Base-by-base conservation (phyloP, 148 eudicot genomes). In the Diospyros lotus region DNA sequence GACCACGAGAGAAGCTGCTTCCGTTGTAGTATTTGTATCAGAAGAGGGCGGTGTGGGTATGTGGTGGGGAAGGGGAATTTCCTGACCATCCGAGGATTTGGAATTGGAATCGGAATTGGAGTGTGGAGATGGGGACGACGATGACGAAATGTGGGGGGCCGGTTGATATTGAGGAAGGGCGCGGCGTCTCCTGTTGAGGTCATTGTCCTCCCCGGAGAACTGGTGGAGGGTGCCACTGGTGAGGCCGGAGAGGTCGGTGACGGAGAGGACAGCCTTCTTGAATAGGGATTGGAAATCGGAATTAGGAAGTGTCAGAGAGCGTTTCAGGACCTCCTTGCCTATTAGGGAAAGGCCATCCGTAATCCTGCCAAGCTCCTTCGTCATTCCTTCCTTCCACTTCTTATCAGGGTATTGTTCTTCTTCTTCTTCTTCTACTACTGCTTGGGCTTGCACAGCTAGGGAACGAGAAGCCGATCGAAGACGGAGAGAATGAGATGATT, bases 171-270 rank as follows among this genome's bases (percentile, higher is more conserved):
- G 64, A 43, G 18, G 17, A 41, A 61, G 18, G 38, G 18, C 7
- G 45, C 52, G 68, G 59, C 54, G 67, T 28, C 28, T 28, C 28
- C 28, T 28, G 28, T 28, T 28, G 28, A 28, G 28, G 8, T 40
- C 56, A 50, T 3, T 73, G 61, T 17, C 15, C 58, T 56, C 58
- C 64, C 41, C 71, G 12, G 77, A 65, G 14, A 81, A 38, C 18
- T 59, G 75, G 7, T 68, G 95, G 12, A 79, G 64, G 15, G 80
- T 85, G 68, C 99, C 97, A 76, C 83, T 86, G 5, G 99, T 96
- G 78, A 96, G 89, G 1, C 99, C 98, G 43, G 86, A 75, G n/a
- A 86, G 3, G 58, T 86, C 84, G 4, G 99, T 80, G 48, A 73
- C 85, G 54, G 90, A 79, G 44, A 90, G 71, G 13, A 90, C 66